phyloP scores from a whole-genome alignment of 169 alveolate genomes.

The Plasmodium blacklocki region DNA sequence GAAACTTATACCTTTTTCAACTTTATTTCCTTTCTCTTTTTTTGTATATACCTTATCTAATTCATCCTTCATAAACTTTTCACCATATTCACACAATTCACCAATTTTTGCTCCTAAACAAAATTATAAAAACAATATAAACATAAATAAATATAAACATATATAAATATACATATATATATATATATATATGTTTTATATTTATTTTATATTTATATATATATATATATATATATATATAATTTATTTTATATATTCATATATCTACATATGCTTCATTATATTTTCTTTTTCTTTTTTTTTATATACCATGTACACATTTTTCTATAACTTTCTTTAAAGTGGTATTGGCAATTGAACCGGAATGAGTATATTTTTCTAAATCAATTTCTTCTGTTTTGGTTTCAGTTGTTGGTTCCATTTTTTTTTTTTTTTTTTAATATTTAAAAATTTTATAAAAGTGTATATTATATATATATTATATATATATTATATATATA shows the following conservation, averaged over 20 bases:
- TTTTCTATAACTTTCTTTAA: constrained; percentile 59
- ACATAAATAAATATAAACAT: background rate
- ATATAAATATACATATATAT: background rate
- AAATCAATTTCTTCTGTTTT: constrained; percentile 65
- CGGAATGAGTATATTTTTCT: constrained; percentile 57
- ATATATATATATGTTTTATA: background rate
- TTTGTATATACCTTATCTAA: constrained; percentile 62
- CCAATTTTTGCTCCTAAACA: constrained; percentile 40
- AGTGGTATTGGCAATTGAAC: constrained; percentile 55
- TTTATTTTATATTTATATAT: background rate
- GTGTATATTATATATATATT: no score
- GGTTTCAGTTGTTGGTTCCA: constrained; percentile 46
- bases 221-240: background rate
- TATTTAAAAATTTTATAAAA: no score
- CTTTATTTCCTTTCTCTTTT: constrained; percentile 87
- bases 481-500: no score
- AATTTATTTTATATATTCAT: background rate
- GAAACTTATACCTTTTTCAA: constrained; percentile 96
- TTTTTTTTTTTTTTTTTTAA: constrained; percentile 11
- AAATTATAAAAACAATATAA: background rate
- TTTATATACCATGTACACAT: constrained; percentile 43
- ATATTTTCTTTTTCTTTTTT: background rate
- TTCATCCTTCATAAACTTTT: constrained; percentile 59
- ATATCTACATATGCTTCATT: background rate
- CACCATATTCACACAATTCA: constrained; percentile 60